Evolutionary conservation across 768 basidiomycete genomes (phyloP).

Genomic region (Kondoa malvinella): DNA sequence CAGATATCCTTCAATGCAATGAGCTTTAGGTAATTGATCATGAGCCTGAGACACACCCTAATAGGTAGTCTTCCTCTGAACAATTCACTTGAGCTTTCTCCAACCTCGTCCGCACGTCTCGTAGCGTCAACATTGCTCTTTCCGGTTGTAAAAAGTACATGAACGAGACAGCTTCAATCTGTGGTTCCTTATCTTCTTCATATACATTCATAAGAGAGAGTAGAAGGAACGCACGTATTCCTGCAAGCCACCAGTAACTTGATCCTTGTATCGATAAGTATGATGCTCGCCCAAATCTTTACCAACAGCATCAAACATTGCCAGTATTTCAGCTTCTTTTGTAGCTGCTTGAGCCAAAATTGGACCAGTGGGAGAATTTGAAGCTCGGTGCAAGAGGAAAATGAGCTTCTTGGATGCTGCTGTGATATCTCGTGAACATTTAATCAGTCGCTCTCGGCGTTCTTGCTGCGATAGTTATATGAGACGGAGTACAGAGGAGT

Average conservation of each 20-base stretch:
- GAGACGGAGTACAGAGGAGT: neutral
- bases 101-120: neutral
- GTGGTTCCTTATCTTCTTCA: neutral
- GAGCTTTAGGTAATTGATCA: neutral
- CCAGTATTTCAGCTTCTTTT: conserved; percentile 52
- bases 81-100: conserved; percentile 3
- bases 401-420: conserved; percentile 83
- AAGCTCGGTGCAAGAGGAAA: conserved; percentile 63
- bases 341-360: conserved; percentile 33
- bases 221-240: conserved; percentile 46
- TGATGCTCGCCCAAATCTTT: conserved; percentile 36
- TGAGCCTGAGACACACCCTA: conserved; percentile 38
- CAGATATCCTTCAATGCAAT: conserved; percentile 40
- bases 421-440: conserved; percentile 71
- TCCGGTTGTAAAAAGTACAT: conserved; percentile 48
- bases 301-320: conserved; percentile 46
- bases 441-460: conserved; percentile 73
- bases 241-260: conserved; percentile 47
- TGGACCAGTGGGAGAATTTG: conserved; percentile 16
- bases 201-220: neutral
- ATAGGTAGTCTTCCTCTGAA: conserved; percentile 58
- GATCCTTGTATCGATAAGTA: conserved; percentile 25
- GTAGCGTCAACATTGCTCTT: conserved; percentile 46
- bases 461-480: conserved; percentile 44
- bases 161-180: conserved; percentile 77